phyloP scores from a whole-genome alignment of 2,329 filamentous ascomycete genomes.

The Nakataea oryzae region DNA sequence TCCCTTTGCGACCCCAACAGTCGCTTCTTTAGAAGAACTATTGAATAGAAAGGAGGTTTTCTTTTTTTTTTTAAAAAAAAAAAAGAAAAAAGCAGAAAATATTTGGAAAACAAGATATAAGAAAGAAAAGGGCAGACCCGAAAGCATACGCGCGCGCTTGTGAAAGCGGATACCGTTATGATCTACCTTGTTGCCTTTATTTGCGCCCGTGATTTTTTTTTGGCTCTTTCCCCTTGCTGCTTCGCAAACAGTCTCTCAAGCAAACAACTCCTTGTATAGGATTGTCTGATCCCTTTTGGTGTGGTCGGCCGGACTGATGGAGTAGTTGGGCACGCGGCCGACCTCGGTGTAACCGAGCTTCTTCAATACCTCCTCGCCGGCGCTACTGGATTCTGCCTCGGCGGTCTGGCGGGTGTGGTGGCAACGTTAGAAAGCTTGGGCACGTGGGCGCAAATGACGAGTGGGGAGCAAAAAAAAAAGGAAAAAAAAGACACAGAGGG shows the following conservation, averaged over 20 bases:
- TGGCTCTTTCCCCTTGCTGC: not conserved
- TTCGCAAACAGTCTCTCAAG: not conserved
- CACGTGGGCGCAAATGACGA: not conserved
- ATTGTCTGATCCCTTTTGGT: conserved; percentile 38
- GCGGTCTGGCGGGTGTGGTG: not conserved
- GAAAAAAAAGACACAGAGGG: not conserved
- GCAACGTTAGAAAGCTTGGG: conserved; percentile 5
- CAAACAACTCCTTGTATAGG: conserved; percentile 45
- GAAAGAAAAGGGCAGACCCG: not conserved
- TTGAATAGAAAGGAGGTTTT: too few species aligned
- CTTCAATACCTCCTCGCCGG: conserved; percentile 42
- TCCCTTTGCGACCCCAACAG: not conserved
- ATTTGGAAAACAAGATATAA: not conserved
- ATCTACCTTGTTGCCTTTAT: not conserved
- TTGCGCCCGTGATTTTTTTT: not conserved
- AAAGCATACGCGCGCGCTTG: not conserved
- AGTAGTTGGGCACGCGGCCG: conserved; percentile 44
- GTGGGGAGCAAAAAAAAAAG: not conserved
- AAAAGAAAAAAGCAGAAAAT: not conserved
- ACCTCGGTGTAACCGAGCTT: conserved; percentile 45
- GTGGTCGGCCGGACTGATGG: conserved; percentile 34
- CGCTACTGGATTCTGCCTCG: conserved; percentile 38
- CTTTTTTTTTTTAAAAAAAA: too few species aligned
- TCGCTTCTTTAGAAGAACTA: too few species aligned
- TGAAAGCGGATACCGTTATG: not conserved